Base-by-base conservation (phyloP, 768 basidiomycete genomes). In the Boletus vinaceobasis region DNA sequence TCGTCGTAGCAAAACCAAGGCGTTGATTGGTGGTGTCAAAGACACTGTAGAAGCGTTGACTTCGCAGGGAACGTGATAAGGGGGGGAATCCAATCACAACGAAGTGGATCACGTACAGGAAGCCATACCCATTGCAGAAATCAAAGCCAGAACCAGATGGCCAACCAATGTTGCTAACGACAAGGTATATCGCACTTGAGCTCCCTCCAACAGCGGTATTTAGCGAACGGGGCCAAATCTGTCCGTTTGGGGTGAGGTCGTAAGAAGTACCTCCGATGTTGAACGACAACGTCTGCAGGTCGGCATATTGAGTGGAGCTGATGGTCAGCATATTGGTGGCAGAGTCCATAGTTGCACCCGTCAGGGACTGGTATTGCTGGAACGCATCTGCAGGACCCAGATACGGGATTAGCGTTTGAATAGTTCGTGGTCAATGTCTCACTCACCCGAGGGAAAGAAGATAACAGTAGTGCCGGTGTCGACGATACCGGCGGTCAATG, bases 31-130 rank as follows among this genome's bases (percentile, higher is more conserved):
- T 60, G 32, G 73, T 71, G 56, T 79, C 76, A 58, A 61, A 79
- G 29, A 78, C 70, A 49, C 69, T 67, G 56, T 77, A 77, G 66
- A 70, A 78, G 31, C 78, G 72, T 63, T 78, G 71, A 8, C 66
- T 64, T 31, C 11, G 15, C 23, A 44, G 17, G 11, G n/a, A 15
- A 15, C 4, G 42, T 8, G n/a, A 11, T 48, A 10, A 48, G 23
- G 33, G 3, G 23, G 33, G 3, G 23, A 46, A 33, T 19, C 15
- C 3, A 9, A 21, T 31, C 21, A 35, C 7, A 7, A 35, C 21
- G 43, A 37, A 33, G 32, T 45, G 9, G 19, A 45, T 29, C 19
- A 55, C 50, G 15, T 14, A 54, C 55, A 64, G 43, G 26, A 54
- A 46, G 32, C 36, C 26, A 8, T 62, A 65, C 15, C 66, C 64